Evolutionary conservation across 768 basidiomycete genomes (phyloP).

Genomic region (Suillus subluteus): DNA sequence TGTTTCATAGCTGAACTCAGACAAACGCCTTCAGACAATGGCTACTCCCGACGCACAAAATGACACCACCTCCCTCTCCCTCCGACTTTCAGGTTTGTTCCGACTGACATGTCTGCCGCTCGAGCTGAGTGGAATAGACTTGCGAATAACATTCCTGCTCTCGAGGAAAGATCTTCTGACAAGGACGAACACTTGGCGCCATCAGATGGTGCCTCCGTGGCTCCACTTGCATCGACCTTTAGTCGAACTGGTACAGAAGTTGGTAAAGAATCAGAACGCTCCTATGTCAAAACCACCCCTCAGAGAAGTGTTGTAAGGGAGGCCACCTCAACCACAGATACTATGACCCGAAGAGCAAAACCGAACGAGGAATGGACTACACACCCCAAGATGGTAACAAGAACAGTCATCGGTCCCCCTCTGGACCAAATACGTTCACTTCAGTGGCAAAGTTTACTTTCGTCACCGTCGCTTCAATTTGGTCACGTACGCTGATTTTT

Average conservation of each 20-base stretch:
- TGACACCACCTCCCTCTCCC: neutral
- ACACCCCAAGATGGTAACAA: neutral
- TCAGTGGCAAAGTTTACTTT: slow-evolving; percentile 52
- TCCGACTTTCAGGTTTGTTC: neutral
- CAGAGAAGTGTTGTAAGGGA: neutral
- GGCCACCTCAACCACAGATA: neutral
- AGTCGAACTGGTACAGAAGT: neutral
- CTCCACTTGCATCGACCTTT: neutral
- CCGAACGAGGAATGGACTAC: neutral
- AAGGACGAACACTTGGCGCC: neutral
- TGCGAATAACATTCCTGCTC: neutral
- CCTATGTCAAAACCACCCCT: neutral
- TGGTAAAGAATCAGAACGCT: neutral
- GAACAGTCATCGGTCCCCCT: slow-evolving; percentile 1
- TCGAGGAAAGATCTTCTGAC: neutral
- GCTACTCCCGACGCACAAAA: neutral
- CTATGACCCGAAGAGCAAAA: neutral
- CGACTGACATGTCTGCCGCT: neutral
- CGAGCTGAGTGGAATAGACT: slow-evolving; percentile 3
- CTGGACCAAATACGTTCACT: slow-evolving; percentile 43
- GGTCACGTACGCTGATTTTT: slow-evolving; percentile 28
- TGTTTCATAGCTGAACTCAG: neutral
- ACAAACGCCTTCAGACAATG: neutral
- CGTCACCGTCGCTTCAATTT: slow-evolving; percentile 39
- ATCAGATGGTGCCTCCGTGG: neutral